Conservation (phyloP, 805 yeast genomes). For the Myxozyma lipomycoides region DNA sequence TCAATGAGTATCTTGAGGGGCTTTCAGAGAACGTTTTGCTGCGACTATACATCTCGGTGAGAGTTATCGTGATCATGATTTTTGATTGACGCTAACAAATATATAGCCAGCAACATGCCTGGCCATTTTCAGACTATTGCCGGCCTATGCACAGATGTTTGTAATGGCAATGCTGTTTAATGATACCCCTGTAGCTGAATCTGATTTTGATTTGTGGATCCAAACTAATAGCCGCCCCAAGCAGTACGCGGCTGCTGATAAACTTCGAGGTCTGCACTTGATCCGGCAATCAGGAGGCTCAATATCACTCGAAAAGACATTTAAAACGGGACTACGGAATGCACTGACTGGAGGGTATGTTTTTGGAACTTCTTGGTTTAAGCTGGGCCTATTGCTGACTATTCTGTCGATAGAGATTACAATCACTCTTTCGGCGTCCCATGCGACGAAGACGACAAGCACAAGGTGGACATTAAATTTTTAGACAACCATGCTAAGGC, state of each 20-base stretch:
- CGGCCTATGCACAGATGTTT: constrained; percentile 83
- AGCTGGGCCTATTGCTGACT: neutral
- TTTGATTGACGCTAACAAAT: constrained; percentile 3
- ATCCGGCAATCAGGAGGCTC: constrained; percentile 54
- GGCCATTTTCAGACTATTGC: constrained; percentile 84
- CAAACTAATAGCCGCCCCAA: constrained; percentile 52
- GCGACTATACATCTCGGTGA: constrained; percentile 63
- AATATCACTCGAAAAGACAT: constrained; percentile 63
- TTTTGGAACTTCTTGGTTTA: neutral
- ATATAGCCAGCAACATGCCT: constrained; percentile 80
- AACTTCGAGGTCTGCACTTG: constrained; percentile 71
- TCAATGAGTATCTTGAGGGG: constrained; percentile 80
- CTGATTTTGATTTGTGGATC: constrained; percentile 73
- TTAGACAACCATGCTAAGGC: constrained; percentile 75
- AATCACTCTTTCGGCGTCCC: constrained; percentile 75
- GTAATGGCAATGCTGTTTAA: constrained; percentile 83
- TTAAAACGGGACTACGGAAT: constrained; percentile 68
- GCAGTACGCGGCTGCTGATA: constrained; percentile 73
- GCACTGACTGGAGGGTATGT: constrained; percentile 76
- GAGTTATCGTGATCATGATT: constrained; percentile 20
- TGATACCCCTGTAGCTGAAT: constrained; percentile 63
- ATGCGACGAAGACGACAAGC: constrained; percentile 52
- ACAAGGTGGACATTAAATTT: constrained; percentile 57
- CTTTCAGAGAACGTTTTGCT: constrained; percentile 83
- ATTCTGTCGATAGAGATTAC: constrained; percentile 35